phyloP scores from a whole-genome alignment of 1,284 basidiomycete genomes.

The Tylopilus sp. region DNA sequence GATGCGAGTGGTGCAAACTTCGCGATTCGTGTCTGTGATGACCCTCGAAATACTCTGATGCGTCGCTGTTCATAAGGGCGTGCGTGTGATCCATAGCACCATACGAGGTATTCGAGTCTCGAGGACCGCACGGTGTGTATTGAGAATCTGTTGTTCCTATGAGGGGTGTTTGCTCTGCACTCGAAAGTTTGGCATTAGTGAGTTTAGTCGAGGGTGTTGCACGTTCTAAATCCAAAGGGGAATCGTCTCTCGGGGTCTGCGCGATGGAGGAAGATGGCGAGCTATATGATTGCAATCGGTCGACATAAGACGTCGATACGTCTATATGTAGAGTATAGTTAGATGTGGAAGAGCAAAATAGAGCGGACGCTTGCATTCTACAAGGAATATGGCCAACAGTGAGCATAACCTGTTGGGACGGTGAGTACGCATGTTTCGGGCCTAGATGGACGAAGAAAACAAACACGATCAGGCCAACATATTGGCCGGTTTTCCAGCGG shows the following conservation, averaged over 20 bases:
- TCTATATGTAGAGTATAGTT: constrained; percentile 39
- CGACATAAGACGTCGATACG: constrained; percentile 67
- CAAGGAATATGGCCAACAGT: constrained; percentile 63
- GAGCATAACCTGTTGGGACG: constrained; percentile 49
- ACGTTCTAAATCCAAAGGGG: constrained; percentile 12
- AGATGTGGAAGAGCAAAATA: background rate
- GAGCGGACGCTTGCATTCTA: constrained; percentile 59
- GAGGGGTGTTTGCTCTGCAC: constrained; percentile 19
- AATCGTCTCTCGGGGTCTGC: constrained; percentile 13
- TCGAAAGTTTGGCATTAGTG: background rate
- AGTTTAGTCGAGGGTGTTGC: constrained; percentile 7
- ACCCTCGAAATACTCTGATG: constrained; percentile 29
- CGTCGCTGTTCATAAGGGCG: background rate
- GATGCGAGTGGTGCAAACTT: constrained; percentile 36
- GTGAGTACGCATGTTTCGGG: constrained; percentile 2
- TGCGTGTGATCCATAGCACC: constrained; percentile 16
- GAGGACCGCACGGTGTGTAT: constrained; percentile 7
- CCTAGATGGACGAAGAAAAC: constrained; percentile 27
- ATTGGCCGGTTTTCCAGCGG: constrained; percentile 46
- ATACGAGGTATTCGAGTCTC: constrained; percentile 18
- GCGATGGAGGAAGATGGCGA: constrained; percentile 48
- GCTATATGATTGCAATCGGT: constrained; percentile 57
- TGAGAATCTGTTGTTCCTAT: constrained; percentile 8
- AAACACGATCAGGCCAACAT: constrained; percentile 70
- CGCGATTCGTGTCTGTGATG: constrained; percentile 47